Evolutionary conservation across 441 rosid genomes (phyloP), one percentile per base, ranked within the genome.

Genomic region (Isatis lusitanica): DNA sequence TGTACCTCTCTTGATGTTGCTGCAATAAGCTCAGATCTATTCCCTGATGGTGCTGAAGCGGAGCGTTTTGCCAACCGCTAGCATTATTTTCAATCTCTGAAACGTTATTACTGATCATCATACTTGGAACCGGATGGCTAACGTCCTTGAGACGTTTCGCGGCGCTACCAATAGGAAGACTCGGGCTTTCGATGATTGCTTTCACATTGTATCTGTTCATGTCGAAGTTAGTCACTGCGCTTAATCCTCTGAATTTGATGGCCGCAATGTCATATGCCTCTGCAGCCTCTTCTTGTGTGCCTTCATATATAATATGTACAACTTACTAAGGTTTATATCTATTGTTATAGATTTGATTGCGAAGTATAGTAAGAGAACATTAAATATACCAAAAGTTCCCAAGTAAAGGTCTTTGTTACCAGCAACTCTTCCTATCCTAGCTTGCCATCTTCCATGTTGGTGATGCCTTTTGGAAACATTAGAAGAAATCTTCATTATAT

Each of bases 191-290:
- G 2, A 92, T 82, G 68, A 94, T 94, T 76, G 90, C 89, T 70
- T 88, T 88, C 1, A 92, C 93, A 42, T 94, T 91, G 63, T 94
- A 94, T 68, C 97, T 79, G 77, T 59, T 90, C 98, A 88, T 92
- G 73, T 94, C 99, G 30, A 94, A 94, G 84, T 94, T 94, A 42
- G 99, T 94, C 6, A 94, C 99, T 0, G 98, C 99, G 7, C 86
- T 92, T 55, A 89, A 74, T 40, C 99, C 99, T 4, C 99, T 80
- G 77, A 94, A 94, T 73, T 92, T 94, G 64, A 94, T 92, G 26
- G 99, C 98, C 4, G 99, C 99, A 2, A 92, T 89, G 82, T 94
- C 99, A 57, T 94, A 94, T 4, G 98, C 99, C 76, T 94, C 98
- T 7, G 98, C 99, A 35, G 99, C 99, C 68, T 94, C 99, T 80